Conservation (phyloP, 2,329 filamentous ascomycete species). For the Xylaria multiplex region DNA sequence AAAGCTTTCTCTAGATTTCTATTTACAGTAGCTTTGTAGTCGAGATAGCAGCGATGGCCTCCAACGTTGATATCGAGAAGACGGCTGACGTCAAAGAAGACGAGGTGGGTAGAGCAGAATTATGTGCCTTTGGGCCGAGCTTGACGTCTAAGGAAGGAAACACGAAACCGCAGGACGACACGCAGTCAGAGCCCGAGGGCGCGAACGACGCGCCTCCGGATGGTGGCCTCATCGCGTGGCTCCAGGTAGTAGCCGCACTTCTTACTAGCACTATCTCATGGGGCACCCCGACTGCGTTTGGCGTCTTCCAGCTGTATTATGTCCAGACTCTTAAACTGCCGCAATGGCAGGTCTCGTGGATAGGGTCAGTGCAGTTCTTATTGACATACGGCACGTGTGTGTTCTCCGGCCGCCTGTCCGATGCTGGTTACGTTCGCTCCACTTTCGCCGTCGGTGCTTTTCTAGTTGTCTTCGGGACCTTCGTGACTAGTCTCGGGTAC, state of each 20-base stretch:
- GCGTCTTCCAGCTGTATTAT: constrained; percentile 59
- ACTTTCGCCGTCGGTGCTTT: constrained; percentile 19
- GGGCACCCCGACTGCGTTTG: constrained; percentile 62
- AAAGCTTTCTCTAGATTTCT: background rate
- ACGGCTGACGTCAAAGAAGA: background rate
- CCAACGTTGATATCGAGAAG: constrained; percentile 13
- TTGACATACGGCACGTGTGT: constrained; percentile 34
- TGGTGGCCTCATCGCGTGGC: constrained; percentile 60
- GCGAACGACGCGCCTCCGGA: constrained; percentile 51
- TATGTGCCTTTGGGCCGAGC: background rate
- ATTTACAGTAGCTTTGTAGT: background rate
- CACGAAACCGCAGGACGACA: background rate
- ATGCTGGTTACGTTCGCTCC: constrained; percentile 49
- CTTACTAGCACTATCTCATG: constrained; percentile 60
- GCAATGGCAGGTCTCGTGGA: constrained; percentile 56
- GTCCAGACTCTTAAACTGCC: constrained; percentile 49
- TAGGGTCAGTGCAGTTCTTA: constrained; percentile 55
- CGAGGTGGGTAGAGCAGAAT: background rate
- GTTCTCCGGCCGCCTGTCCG: constrained; percentile 25
- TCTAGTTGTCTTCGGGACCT: constrained; percentile 57
- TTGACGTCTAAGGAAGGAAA: background rate
- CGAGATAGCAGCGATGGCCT: background rate
- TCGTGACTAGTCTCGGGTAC: constrained; percentile 62
- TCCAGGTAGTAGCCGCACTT: constrained; percentile 59
- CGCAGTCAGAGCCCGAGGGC: background rate